Evolutionary conservation across 768 basidiomycete species (phyloP).

Genomic region (Suillus occidentalis): DNA sequence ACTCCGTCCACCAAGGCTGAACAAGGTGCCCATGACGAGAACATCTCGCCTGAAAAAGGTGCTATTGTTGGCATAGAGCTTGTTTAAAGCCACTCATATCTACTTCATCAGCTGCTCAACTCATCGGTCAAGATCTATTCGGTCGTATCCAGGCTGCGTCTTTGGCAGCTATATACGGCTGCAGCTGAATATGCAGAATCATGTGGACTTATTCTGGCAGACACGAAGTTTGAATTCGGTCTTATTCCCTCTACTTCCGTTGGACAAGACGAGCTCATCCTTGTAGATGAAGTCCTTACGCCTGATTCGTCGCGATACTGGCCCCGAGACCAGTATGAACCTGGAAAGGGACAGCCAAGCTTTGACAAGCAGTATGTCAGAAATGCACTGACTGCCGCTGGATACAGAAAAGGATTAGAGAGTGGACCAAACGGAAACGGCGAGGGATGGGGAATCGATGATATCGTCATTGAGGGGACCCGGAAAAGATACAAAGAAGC

Average conservation of each 20-base stretch:
- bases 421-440: slow-evolving; percentile 65
- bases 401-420: slow-evolving; percentile 81
- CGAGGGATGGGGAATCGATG: slow-evolving; percentile 77
- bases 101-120: slow-evolving; percentile 37
- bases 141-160: slow-evolving; percentile 58
- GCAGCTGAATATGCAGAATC: slow-evolving; percentile 69
- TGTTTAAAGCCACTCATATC: slow-evolving; percentile 4
- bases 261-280: slow-evolving; percentile 57
- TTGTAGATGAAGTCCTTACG: slow-evolving; percentile 96
- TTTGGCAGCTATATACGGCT: slow-evolving; percentile 63
- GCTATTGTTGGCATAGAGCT: slow-evolving; percentile 8
- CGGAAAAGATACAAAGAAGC: slow-evolving; percentile 79
- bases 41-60: slow-evolving; percentile 86
- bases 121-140: slow-evolving; percentile 70
- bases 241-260: slow-evolving; percentile 48
- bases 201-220: slow-evolving; percentile 89
- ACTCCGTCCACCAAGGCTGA: slow-evolving; percentile 98
- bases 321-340: slow-evolving; percentile 72
- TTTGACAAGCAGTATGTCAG: slow-evolving; percentile 98
- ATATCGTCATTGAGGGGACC: slow-evolving; percentile 76
- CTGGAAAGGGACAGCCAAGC: slow-evolving; percentile 79
- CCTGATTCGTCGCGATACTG: slow-evolving; percentile 98
- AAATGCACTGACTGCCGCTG: slow-evolving; percentile 78
- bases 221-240: slow-evolving; percentile 99
- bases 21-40: slow-evolving; percentile 92